phyloP scores from a whole-genome alignment of 768 basidiomycete genomes.

The Pulveroboletus ravenelii region DNA sequence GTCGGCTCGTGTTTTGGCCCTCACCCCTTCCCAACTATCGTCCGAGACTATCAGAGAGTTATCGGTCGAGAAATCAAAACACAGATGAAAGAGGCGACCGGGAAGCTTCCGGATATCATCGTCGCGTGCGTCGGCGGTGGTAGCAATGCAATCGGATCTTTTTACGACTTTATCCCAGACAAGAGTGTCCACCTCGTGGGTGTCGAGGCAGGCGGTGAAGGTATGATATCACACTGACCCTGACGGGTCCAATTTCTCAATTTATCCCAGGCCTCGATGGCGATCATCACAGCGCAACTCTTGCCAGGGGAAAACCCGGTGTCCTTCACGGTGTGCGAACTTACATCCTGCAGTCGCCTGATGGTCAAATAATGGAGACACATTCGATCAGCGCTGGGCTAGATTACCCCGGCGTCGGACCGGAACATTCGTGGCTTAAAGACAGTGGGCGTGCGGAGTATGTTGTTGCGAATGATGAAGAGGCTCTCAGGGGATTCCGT shows the following conservation, averaged over 20 bases:
- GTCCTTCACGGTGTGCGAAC: conserved; percentile 96
- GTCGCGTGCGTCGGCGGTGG: conserved; percentile 98
- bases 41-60: conserved; percentile 94
- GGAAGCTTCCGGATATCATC: conserved; percentile 90
- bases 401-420: conserved; percentile 79
- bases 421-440: conserved; percentile 24
- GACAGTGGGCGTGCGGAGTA: too few relatives aligned
- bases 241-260: too few relatives aligned
- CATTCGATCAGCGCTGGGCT: too few relatives aligned
- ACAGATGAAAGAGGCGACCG: conserved; percentile 65
- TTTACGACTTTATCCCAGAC: conserved; percentile 94
- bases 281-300: conserved; percentile 85
- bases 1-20: conserved; percentile 94
- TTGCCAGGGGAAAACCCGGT: conserved; percentile 86
- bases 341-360: conserved; percentile 83
- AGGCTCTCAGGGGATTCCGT: conserved; percentile 90
- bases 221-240: conserved; percentile 33
- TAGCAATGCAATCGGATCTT: conserved; percentile 95
- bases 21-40: conserved; percentile 98
- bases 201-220: conserved; percentile 97
- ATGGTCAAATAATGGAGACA: too few relatives aligned
- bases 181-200: conserved; percentile 82
- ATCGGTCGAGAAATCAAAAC: conserved; percentile 93
- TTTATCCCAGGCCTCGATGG: conserved; percentile 60
- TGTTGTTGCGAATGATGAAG: too few relatives aligned